phyloP scores from a whole-genome alignment of 2,329 filamentous ascomycete genomes.

The Epichloe glyceriae region DNA sequence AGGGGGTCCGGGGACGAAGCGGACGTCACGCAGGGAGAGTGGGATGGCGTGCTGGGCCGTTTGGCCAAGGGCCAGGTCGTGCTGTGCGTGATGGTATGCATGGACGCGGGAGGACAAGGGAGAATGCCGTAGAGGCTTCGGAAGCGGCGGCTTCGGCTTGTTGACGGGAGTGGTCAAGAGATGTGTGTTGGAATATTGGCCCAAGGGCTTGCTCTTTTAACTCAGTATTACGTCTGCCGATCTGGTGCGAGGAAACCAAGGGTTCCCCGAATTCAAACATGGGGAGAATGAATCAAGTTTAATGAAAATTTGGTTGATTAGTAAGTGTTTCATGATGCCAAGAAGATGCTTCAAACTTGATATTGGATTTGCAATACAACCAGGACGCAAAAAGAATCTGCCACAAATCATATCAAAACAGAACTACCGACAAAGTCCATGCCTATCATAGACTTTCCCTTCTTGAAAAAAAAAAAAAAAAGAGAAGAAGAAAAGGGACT shows the following conservation, averaged over 20 bases:
- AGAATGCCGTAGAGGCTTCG: too few species aligned
- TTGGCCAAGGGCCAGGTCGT: not conserved
- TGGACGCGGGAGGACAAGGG: not conserved
- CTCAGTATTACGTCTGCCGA: too few species aligned
- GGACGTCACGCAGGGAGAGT: conserved; percentile 8
- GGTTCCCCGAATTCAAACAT: too few species aligned
- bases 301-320: too few species aligned
- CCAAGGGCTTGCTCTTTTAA: too few species aligned
- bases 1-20: conserved; percentile 9
- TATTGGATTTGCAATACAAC: not conserved
- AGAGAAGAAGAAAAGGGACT: not conserved
- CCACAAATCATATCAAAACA: conserved; percentile 3
- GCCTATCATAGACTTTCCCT: not conserved
- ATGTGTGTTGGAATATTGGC: too few species aligned
- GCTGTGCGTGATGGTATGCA: not conserved
- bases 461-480: not conserved
- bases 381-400: not conserved
- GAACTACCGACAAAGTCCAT: conserved; percentile 6
- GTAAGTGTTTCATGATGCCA: too few species aligned
- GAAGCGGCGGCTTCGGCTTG: too few species aligned
- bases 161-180: too few species aligned
- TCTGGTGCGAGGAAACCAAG: too few species aligned
- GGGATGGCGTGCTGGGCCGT: conserved; percentile 11
- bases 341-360: too few species aligned
- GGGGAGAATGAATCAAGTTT: too few species aligned